phyloP scores from a whole-genome alignment of 495 filamentous ascomycete species.

The Penicillium canariense region DNA sequence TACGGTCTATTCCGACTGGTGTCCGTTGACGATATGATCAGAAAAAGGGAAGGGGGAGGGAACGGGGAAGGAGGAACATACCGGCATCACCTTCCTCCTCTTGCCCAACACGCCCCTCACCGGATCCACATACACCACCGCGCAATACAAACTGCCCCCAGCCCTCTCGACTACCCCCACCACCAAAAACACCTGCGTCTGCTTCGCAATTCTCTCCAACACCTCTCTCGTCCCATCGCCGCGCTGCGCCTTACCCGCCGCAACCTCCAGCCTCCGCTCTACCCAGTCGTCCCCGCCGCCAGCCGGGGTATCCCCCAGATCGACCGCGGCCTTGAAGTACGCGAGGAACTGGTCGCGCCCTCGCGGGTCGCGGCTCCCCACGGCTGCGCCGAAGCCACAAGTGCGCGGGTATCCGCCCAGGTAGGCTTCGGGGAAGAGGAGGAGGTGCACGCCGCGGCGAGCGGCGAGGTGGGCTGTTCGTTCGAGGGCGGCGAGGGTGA shows the following conservation, averaged over 20 bases:
- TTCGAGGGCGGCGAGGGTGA: slow-evolving; percentile 66
- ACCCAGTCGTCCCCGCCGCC: slow-evolving; percentile 74
- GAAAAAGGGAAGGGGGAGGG: slow-evolving; percentile 56
- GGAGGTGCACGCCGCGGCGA: slow-evolving; percentile 57
- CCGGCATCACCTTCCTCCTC: slow-evolving; percentile 90
- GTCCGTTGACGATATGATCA: not conserved
- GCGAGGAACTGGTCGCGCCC: slow-evolving; percentile 79
- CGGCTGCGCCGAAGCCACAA: slow-evolving; percentile 65
- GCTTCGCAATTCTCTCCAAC: slow-evolving; percentile 66
- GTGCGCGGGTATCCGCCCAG: slow-evolving; percentile 87
- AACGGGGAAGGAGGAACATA: slow-evolving; percentile 21
- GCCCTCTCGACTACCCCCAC: slow-evolving; percentile 73
- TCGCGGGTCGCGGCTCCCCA: slow-evolving; percentile 61
- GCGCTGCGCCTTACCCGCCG: slow-evolving; percentile 44
- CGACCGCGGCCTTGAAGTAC: slow-evolving; percentile 74
- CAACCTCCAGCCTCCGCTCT: slow-evolving; percentile 52
- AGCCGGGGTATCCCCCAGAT: slow-evolving; percentile 77
- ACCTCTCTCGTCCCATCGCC: slow-evolving; percentile 84
- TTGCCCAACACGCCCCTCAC: slow-evolving; percentile 70
- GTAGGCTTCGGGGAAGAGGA: slow-evolving; percentile 90
- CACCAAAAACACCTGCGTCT: slow-evolving; percentile 76
- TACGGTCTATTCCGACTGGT: no score
- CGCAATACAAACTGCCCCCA: slow-evolving; percentile 81
- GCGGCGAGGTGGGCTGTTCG: slow-evolving; percentile 47
- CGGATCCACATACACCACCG: slow-evolving; percentile 78